A percentile compares a stretch with the other conserved stretches of the same genome.
Evolutionary conservation across 1,284 basidiomycete species (phyloP).

Genomic region (Peniophora sp.): DNA sequence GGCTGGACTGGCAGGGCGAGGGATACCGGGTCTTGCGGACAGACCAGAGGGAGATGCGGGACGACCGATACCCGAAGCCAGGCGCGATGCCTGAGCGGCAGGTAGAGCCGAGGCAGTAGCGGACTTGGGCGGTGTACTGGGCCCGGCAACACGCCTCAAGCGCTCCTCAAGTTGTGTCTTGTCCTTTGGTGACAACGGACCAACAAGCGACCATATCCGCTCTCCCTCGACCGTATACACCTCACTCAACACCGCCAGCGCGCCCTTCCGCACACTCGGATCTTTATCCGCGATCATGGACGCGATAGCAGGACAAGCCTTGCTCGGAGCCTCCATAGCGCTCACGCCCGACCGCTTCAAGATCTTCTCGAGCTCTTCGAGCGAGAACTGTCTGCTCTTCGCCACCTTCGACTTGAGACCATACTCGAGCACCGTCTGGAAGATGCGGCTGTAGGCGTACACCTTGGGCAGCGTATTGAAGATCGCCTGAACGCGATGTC

Average conservation of each 20-base stretch:
- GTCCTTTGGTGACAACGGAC: conserved; percentile 75
- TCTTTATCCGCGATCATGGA: conserved; percentile 86
- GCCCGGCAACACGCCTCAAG: conserved; percentile 71
- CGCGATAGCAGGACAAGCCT: conserved; percentile 76
- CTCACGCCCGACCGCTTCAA: conserved; percentile 79
- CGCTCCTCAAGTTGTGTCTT: conserved; percentile 89
- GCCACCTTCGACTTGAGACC: conserved; percentile 86
- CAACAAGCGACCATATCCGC: conserved; percentile 77
- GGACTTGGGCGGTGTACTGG: conserved; percentile 43
- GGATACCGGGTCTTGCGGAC: conserved; percentile 33
- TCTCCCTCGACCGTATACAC: conserved; percentile 82
- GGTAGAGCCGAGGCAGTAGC: conserved; percentile 22
- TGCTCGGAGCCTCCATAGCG: conserved; percentile 64
- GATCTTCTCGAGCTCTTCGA: conserved; percentile 76
- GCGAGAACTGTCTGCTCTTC: conserved; percentile 79
- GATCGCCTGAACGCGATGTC: conserved; percentile 63
- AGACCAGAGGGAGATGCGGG: conserved; percentile 45
- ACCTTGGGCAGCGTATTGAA: conserved; percentile 69
- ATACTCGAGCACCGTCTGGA: conserved; percentile 80
- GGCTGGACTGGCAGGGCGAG: conserved; percentile 62
- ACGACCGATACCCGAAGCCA: conserved; percentile 39
- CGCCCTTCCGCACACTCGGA: conserved; percentile 77
- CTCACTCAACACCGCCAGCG: conserved; percentile 73
- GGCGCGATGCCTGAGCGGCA: conserved; percentile 40
- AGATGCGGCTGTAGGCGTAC: conserved; percentile 86